Evolutionary conservation across 1,284 basidiomycete genomes (phyloP).

Genomic region (Apiotrichum porosum): DNA sequence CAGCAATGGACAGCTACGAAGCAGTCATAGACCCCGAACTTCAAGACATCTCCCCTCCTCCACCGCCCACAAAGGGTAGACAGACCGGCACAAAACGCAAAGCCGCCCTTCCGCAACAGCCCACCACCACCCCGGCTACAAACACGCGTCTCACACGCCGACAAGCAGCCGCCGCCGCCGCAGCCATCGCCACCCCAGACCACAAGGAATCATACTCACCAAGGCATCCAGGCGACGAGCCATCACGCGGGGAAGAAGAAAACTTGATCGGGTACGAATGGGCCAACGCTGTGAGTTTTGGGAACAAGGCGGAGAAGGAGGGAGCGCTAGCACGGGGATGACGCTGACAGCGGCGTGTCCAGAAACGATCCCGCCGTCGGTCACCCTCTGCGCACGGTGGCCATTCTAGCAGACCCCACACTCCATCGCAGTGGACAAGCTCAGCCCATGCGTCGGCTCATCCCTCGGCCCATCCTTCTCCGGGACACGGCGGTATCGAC

Average conservation of each 20-base stretch:
- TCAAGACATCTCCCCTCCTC: slow-evolving; percentile 4
- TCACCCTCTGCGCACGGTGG: slow-evolving; percentile 1
- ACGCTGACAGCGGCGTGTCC: background rate
- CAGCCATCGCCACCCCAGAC: too few relatives aligned
- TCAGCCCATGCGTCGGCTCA: slow-evolving; percentile 6
- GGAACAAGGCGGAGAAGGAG: too few relatives aligned
- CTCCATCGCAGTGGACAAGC: background rate
- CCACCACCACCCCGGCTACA: too few relatives aligned
- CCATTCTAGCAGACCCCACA: background rate
- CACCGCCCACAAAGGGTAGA: background rate
- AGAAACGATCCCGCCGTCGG: slow-evolving; percentile 16
- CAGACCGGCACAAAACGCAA: slow-evolving; percentile 13
- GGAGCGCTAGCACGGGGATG: too few relatives aligned
- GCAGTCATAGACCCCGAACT: slow-evolving; percentile 13
- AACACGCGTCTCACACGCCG: background rate
- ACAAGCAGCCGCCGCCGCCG: background rate
- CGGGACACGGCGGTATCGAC: slow-evolving; percentile 16
- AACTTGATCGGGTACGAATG: slow-evolving; percentile 31
- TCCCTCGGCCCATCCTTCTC: background rate
- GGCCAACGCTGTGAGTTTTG: slow-evolving; percentile 8
- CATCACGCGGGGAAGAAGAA: slow-evolving; percentile 34
- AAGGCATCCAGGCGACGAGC: slow-evolving; percentile 22
- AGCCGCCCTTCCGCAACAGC: background rate
- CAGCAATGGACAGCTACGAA: too few relatives aligned
- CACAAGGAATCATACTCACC: too few relatives aligned